These are phyloP conservation scores for Aspergillus cejpii DNA, from an alignment of 2,329 filamentous ascomycete genomes.

Conservation along the genomic window DNA sequence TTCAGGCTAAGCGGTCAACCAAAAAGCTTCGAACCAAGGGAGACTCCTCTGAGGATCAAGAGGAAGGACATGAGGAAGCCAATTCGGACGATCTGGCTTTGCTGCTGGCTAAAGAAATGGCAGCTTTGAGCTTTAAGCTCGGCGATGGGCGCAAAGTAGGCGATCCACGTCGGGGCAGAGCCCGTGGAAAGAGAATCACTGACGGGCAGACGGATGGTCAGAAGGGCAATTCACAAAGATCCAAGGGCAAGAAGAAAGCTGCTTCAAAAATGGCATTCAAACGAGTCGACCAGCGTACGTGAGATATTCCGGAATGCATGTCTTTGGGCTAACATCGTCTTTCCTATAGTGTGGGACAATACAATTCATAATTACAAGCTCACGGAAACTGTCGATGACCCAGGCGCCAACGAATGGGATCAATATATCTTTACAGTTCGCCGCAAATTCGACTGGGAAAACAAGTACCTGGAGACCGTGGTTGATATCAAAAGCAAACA, in stretches of 20 bases:
- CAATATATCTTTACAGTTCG: constrained; percentile 78
- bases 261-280: constrained; percentile 60
- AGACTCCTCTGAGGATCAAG: constrained; percentile 27
- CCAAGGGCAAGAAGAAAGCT: constrained; percentile 40
- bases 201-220: constrained; percentile 11
- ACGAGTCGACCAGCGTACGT: constrained; percentile 55
- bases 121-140: constrained; percentile 16
- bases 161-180: constrained; percentile 16
- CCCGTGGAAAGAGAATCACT: constrained; percentile 11
- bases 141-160: constrained; percentile 13
- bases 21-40: constrained; percentile 25
- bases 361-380: constrained; percentile 60
- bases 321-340: background rate
- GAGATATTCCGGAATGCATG: too few species aligned
- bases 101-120: constrained; percentile 20
- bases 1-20: constrained; percentile 33
- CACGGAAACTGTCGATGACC: constrained; percentile 58
- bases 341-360: constrained; percentile 44
- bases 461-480: constrained; percentile 65
- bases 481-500: constrained; percentile 82
- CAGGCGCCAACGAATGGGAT: constrained; percentile 62
- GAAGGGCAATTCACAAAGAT: constrained; percentile 20
- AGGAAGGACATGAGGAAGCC: constrained; percentile 27
- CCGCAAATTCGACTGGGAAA: constrained; percentile 75
- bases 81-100: constrained; percentile 23